Percentiles rank a stretch among this genome's conserved stretches.
phyloP scores from a whole-genome alignment of 495 filamentous ascomycete species.

The Annulohypoxylon nitens region DNA sequence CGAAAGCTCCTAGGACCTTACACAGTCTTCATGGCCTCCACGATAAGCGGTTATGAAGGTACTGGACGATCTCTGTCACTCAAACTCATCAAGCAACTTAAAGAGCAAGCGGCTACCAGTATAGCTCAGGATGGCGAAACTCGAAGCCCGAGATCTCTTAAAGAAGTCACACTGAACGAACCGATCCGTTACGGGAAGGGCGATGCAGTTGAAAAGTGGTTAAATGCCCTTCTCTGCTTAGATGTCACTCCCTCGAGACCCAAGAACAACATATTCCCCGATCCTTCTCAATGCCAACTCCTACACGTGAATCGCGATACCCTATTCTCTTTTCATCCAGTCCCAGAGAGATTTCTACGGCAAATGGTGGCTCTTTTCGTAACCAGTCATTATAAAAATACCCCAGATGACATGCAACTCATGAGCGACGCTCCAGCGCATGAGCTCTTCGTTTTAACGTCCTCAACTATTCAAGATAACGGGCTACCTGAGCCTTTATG shows the following conservation, averaged over 20 bases:
- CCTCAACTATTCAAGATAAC: constrained; percentile 82
- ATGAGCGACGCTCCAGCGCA: constrained; percentile 98
- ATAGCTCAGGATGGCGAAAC: constrained; percentile 67
- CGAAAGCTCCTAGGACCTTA: constrained; percentile 98
- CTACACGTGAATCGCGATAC: constrained; percentile 96
- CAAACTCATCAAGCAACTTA: constrained; percentile 96
- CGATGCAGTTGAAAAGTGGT: constrained; percentile 94
- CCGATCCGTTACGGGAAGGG: constrained; percentile 95
- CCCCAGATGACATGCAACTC: constrained; percentile 95
- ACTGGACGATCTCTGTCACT: constrained; percentile 94
- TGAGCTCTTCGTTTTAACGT: constrained; percentile 94
- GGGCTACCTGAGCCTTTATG: constrained; percentile 93
- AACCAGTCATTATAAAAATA: constrained; percentile 98
- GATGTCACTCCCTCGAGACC: constrained; percentile 86
- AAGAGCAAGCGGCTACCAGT: constrained; percentile 86
- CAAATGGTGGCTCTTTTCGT: constrained; percentile 99
- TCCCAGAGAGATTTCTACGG: constrained; percentile 96
- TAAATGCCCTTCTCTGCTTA: constrained; percentile 93
- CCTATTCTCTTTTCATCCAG: constrained; percentile 96
- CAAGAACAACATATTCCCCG: constrained; percentile 83
- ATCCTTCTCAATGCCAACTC: constrained; percentile 90
- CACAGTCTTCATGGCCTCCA: constrained; percentile 98
- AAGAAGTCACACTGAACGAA: constrained; percentile 91
- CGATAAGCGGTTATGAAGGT: constrained; percentile 98
- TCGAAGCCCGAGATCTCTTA: constrained; percentile 80